Conservation (phyloP, 371 early-diverging fungal species). For the Mucor velutinosus region DNA sequence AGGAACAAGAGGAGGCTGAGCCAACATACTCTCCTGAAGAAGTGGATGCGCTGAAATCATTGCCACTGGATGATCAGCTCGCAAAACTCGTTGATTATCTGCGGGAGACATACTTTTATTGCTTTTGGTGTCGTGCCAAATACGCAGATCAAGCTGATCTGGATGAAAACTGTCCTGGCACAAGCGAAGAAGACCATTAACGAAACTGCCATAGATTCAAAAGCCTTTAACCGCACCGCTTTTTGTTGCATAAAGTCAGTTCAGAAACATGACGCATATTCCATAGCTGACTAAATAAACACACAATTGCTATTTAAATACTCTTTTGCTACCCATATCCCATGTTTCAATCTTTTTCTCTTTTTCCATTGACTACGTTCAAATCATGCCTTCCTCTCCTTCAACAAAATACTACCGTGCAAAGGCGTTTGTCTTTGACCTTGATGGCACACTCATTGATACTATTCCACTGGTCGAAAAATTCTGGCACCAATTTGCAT, state of each 20-base stretch:
- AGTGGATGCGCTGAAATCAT: slow-evolving; percentile 26
- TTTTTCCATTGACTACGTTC: not conserved
- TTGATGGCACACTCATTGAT: slow-evolving; percentile 53
- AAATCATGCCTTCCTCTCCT: not conserved
- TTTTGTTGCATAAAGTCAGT: not conserved
- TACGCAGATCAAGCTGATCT: slow-evolving; percentile 57
- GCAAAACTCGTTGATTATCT: slow-evolving; percentile 48
- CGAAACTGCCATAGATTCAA: not conserved
- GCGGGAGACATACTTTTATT: slow-evolving; percentile 56
- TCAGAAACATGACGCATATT: slow-evolving; percentile 1
- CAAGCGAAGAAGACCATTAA: slow-evolving; percentile 61
- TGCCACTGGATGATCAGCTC: slow-evolving; percentile 43
- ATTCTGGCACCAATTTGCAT: slow-evolving; percentile 45
- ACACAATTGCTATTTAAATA: not conserved
- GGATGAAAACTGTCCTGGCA: slow-evolving; percentile 60
- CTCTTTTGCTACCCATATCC: not conserved
- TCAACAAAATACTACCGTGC: slow-evolving; percentile 13
- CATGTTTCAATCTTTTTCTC: not conserved
- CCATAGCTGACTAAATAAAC: slow-evolving; percentile 1
- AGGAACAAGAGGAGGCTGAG: slow-evolving; percentile 18
- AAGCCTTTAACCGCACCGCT: not conserved
- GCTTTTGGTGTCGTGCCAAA: slow-evolving; percentile 68
- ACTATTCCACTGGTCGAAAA: slow-evolving; percentile 41
- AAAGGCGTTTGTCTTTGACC: slow-evolving; percentile 44
- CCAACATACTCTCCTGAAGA: slow-evolving; percentile 30